Evolutionary conservation across 441 rosid species (phyloP).

Genomic region (Gossypium lobatum): DNA sequence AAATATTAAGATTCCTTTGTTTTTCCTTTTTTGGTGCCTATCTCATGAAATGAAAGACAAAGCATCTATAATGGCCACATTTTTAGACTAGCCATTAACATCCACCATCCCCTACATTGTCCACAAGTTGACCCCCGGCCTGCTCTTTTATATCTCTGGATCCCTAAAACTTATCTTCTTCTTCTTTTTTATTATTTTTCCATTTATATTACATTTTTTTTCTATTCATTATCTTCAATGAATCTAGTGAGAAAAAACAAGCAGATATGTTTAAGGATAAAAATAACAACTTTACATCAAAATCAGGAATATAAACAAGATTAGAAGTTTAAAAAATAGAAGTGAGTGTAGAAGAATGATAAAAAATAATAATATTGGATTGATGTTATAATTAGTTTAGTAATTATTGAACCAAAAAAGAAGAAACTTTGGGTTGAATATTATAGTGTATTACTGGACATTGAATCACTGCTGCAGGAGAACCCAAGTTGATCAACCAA

Average conservation of each 20-base stretch:
- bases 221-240: neutral
- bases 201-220: neutral
- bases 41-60: neutral
- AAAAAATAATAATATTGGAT: neutral
- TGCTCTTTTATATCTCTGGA: neutral
- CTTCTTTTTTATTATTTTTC: neutral
- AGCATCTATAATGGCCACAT: neutral
- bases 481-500: neutral
- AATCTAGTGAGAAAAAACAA: too few relatives aligned
- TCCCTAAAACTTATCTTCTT: neutral
- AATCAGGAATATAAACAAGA: neutral
- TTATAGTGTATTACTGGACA: neutral
- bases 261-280: neutral
- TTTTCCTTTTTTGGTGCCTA: neutral
- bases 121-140: neutral
- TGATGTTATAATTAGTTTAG: neutral
- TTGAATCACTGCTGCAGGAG: neutral
- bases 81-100: neutral
- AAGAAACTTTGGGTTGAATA: neutral
- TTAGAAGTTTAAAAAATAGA: neutral
- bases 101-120: neutral
- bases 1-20: conserved; percentile 15
- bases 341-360: neutral
- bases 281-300: neutral
- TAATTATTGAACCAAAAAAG: neutral